A percentile compares a stretch with the other conserved stretches of the same genome.
phyloP scores from a whole-genome alignment of 169 alveolate genomes.

The Plasmodium ovale region DNA sequence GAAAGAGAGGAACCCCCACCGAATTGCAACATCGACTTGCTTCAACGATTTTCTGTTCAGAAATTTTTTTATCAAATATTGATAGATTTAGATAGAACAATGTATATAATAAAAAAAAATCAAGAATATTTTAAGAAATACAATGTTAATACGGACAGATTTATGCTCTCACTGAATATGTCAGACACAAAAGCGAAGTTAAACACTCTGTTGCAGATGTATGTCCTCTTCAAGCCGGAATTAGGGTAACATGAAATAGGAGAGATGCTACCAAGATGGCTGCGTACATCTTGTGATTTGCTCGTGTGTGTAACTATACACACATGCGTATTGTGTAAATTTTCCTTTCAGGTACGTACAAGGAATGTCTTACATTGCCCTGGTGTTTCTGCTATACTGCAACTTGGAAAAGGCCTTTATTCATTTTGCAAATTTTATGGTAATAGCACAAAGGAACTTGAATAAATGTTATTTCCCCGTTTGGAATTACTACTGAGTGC shows the following conservation, averaged over 20 bases:
- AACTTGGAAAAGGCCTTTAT: constrained; percentile 67
- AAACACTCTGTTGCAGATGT: constrained; percentile 64
- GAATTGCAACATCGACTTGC: background rate
- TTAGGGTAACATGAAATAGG: constrained; percentile 26
- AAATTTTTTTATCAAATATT: constrained; percentile 71
- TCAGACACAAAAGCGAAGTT: constrained; percentile 48
- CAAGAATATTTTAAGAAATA: constrained; percentile 39
- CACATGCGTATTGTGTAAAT: background rate
- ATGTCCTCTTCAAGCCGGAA: constrained; percentile 70
- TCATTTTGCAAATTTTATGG: constrained; percentile 76
- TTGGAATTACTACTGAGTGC: too few relatives aligned
- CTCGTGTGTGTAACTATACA: background rate
- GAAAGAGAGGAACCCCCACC: background rate
- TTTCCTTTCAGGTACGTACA: constrained; percentile 28
- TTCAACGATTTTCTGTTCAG: constrained; percentile 46
- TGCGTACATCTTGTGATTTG: background rate
- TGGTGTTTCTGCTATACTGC: constrained; percentile 50
- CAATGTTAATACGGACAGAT: constrained; percentile 8
- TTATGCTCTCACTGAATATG: constrained; percentile 25
- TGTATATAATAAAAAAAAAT: constrained; percentile 66
- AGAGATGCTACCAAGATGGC: background rate
- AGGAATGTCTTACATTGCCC: constrained; percentile 75
- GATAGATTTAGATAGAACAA: constrained; percentile 67
- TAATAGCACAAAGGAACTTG: background rate
- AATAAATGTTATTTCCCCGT: background rate